phyloP scores from a whole-genome alignment of 768 basidiomycete species.

The Hygrocybe coccinea region DNA sequence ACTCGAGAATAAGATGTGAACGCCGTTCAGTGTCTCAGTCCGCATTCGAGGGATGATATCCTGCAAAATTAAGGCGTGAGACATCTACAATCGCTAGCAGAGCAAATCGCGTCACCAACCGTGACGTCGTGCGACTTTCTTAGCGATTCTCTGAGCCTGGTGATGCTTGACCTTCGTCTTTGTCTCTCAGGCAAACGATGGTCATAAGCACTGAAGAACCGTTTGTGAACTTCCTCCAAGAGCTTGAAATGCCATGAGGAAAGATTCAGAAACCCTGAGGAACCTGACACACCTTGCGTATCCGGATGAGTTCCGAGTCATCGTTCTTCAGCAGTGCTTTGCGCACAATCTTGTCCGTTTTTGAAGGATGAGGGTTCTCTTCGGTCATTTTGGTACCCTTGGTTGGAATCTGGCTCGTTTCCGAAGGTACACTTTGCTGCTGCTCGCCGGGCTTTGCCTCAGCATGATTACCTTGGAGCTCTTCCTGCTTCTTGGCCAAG shows the following conservation, averaged over 20 bases:
- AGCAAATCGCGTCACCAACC: conserved; percentile 42
- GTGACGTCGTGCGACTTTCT: conserved; percentile 65
- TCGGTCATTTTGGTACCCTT: conserved; percentile 16
- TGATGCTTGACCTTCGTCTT: conserved; percentile 25
- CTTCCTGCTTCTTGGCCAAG: conserved; percentile 82
- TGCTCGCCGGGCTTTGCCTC: conserved; percentile 21
- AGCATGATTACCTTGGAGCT: conserved; percentile 48
- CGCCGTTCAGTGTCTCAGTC: conserved; percentile 65
- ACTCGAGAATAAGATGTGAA: conserved; percentile 87
- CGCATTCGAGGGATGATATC: conserved; percentile 82
- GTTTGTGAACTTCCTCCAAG: conserved; percentile 71
- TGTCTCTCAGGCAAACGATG: conserved; percentile 28
- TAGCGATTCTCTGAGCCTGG: conserved; percentile 23
- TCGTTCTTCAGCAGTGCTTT: conserved; percentile 85
- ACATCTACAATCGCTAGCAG: conserved; percentile 1
- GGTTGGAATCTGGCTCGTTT: conserved; percentile 13
- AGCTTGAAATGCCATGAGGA: conserved; percentile 45
- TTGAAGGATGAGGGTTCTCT: conserved; percentile 19
- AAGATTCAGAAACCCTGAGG: neutral
- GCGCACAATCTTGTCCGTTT: conserved; percentile 44
- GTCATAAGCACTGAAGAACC: conserved; percentile 71
- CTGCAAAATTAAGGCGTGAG: conserved; percentile 37
- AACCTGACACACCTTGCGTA: conserved; percentile 58
- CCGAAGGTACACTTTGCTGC: conserved; percentile 10
- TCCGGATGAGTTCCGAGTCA: conserved; percentile 73